A percentile compares a stretch with the other conserved stretches of the same genome.
phyloP scores from a whole-genome alignment of 2,329 filamentous ascomycete species.

The Simplicillium aogashimaense region DNA sequence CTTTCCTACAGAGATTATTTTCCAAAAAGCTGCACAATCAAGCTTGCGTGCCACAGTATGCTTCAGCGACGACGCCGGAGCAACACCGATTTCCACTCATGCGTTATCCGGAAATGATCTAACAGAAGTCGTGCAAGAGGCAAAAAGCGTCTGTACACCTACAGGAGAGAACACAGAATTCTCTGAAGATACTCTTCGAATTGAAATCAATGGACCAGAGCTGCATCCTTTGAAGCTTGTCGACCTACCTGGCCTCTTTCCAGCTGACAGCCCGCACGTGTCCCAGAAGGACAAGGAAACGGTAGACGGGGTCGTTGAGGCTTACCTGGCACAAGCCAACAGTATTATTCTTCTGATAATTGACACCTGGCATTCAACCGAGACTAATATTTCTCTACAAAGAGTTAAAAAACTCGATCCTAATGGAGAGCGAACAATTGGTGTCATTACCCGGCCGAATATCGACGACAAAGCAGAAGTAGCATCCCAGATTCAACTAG shows the following conservation, averaged over 20 bases:
- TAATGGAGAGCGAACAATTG: slow-evolving; percentile 33
- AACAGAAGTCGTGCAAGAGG: slow-evolving; percentile 32
- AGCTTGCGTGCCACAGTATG: slow-evolving; percentile 29
- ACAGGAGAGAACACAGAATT: slow-evolving; percentile 17
- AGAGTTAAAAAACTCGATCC: slow-evolving; percentile 28
- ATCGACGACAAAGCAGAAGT: slow-evolving; percentile 24
- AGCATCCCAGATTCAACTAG: slow-evolving; percentile 19
- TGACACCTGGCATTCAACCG: slow-evolving; percentile 33
- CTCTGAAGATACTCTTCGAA: slow-evolving; percentile 27
- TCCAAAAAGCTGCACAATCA: slow-evolving; percentile 25
- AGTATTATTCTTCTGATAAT: slow-evolving; percentile 46
- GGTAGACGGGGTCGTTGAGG: slow-evolving; percentile 21
- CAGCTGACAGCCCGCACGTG: slow-evolving; percentile 16
- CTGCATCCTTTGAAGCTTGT: slow-evolving; percentile 35
- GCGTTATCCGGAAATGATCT: slow-evolving; percentile 26
- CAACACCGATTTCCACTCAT: slow-evolving; percentile 18
- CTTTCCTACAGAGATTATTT: slow-evolving; percentile 40
- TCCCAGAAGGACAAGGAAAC: slow-evolving; percentile 13
- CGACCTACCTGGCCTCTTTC: slow-evolving; percentile 35
- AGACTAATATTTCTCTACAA: slow-evolving; percentile 39
- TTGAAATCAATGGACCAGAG: slow-evolving; percentile 29
- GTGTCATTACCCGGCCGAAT: slow-evolving; percentile 46
- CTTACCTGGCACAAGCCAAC: slow-evolving; percentile 39
- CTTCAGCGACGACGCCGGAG: slow-evolving; percentile 13
- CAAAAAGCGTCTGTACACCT: slow-evolving; percentile 32